Evolutionary conservation across 2,329 filamentous ascomycete genomes (phyloP).

Genomic region (Diaporthe vexans): DNA sequence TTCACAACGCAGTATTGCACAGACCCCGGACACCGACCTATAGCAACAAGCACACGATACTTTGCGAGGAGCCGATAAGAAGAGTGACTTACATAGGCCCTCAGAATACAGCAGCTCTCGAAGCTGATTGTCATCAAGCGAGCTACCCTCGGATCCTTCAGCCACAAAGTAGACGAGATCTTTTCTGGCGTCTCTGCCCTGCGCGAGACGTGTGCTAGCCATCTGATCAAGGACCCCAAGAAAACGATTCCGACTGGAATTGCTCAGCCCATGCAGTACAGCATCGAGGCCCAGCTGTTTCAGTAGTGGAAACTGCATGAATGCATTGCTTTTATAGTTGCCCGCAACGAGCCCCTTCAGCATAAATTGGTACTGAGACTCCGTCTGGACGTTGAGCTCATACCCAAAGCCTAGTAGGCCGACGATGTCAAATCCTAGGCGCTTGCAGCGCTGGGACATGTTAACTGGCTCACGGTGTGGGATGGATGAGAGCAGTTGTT

Average conservation of each 20-base stretch:
- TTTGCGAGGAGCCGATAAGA: too few species aligned
- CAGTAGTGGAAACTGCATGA: slow-evolving; percentile 43
- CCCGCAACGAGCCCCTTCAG: slow-evolving; percentile 33
- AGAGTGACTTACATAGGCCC: neutral
- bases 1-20: too few species aligned
- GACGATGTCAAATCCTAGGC: slow-evolving; percentile 41
- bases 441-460: slow-evolving; percentile 40
- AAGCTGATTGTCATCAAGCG: slow-evolving; percentile 22
- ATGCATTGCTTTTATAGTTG: slow-evolving; percentile 38
- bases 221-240: slow-evolving; percentile 36
- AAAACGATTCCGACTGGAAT: slow-evolving; percentile 33
- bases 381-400: slow-evolving; percentile 41
- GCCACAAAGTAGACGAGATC: slow-evolving; percentile 65
- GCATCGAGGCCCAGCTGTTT: slow-evolving; percentile 39
- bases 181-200: slow-evolving; percentile 51
- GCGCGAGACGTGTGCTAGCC: slow-evolving; percentile 32
- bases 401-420: slow-evolving; percentile 43
- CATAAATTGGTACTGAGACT: slow-evolving; percentile 34
- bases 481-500: neutral
- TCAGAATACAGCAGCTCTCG: slow-evolving; percentile 40
- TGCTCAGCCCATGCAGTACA: slow-evolving; percentile 2
- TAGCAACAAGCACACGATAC: too few species aligned
- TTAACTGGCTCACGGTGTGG: slow-evolving; percentile 22
- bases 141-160: slow-evolving; percentile 28
- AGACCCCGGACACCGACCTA: neutral